Evolutionary conservation across 345 rosid species (phyloP).

Genomic region (Mercurialis annua): DNA sequence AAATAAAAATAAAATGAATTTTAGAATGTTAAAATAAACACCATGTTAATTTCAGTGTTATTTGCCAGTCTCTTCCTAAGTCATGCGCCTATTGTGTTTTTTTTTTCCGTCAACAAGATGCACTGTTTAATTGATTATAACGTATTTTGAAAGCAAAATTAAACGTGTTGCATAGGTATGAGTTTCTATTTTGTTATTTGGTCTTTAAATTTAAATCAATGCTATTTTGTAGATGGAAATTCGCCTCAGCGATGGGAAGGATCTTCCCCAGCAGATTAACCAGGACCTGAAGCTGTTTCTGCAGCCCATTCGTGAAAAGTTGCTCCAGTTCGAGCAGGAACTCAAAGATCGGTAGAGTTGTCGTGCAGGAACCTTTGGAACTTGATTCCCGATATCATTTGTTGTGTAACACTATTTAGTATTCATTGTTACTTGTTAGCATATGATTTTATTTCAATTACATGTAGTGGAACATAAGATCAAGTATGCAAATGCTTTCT

Average conservation of each 20-base stretch:
- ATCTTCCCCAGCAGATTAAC: slow-evolving; percentile 43
- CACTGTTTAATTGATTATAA: too few relatives aligned
- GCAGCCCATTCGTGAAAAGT: slow-evolving; percentile 68
- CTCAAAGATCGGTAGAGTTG: slow-evolving; percentile 60
- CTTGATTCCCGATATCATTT: background rate
- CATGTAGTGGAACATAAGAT: slow-evolving; percentile 18
- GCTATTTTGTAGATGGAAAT: slow-evolving; percentile 49
- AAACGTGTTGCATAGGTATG: too few relatives aligned
- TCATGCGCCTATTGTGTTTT: too few relatives aligned
- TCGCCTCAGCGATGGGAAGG: slow-evolving; percentile 52
- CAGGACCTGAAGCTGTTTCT: slow-evolving; percentile 62
- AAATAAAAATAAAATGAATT: too few relatives aligned
- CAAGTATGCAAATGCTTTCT: slow-evolving; percentile 11
- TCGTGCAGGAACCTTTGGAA: background rate
- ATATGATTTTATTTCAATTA: background rate
- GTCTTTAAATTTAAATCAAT: background rate
- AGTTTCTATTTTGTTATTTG: background rate
- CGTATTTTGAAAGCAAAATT: too few relatives aligned
- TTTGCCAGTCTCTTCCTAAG: too few relatives aligned
- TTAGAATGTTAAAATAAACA: too few relatives aligned
- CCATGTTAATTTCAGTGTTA: too few relatives aligned
- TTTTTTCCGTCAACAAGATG: too few relatives aligned
- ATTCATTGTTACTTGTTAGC: slow-evolving; percentile 4
- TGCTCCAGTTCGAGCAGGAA: slow-evolving; percentile 75
- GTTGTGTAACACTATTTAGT: slow-evolving; percentile 21